Percentiles rank a stretch among this genome's conserved stretches.
Evolutionary conservation across 78 protist genomes (phyloP).

Genomic region (Ministeria vibrans): DNA sequence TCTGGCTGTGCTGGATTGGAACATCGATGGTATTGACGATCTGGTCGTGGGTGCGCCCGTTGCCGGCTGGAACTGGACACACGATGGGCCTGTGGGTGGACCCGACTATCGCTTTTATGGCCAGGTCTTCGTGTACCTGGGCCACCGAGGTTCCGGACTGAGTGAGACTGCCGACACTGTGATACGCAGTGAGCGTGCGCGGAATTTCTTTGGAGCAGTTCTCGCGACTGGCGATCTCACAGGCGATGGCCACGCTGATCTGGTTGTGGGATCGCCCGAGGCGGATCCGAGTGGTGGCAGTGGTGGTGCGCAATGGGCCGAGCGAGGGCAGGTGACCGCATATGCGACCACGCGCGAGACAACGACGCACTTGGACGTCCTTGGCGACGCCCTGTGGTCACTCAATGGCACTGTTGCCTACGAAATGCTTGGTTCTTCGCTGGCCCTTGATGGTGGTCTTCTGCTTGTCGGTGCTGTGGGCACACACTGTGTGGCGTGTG

Average conservation of each 20-base stretch:
- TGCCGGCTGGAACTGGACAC: background rate
- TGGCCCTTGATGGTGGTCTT: no score
- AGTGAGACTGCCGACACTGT: background rate
- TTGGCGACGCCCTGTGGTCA: no score
- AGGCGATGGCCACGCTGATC: conserved; percentile 1
- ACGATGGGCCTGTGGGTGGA: no score
- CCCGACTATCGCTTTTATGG: background rate
- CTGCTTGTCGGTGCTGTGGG: no score
- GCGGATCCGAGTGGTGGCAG: background rate
- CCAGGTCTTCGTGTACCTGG: background rate
- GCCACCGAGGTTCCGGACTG: background rate
- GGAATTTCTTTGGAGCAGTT: background rate
- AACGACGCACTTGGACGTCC: no score
- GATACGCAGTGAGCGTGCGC: background rate
- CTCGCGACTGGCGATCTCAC: background rate
- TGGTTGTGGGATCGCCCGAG: background rate
- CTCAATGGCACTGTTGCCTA: no score
- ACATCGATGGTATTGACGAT: conserved; percentile 12
- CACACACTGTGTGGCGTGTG: no score
- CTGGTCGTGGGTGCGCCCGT: conserved; percentile 14
- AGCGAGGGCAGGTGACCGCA: no score
- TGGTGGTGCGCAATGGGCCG: no score
- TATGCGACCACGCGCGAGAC: no score
- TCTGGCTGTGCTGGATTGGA: background rate
- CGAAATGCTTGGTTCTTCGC: no score